Evolutionary conservation across 2,329 filamentous ascomycete species (phyloP).

Genomic region (Rhinocladiella similis): DNA sequence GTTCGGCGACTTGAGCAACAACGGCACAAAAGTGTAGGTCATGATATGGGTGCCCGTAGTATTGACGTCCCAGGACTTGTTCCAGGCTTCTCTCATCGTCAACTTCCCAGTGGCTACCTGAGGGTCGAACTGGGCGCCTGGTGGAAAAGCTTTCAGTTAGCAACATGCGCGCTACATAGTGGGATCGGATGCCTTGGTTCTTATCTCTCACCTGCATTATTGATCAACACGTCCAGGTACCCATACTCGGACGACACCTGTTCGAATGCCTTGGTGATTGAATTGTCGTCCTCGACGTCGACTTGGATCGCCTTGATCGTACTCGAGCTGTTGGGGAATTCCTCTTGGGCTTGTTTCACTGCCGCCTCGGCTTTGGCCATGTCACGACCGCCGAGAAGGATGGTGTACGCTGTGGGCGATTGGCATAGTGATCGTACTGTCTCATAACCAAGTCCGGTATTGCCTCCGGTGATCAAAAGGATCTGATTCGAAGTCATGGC

Average conservation of each 20-base stretch:
- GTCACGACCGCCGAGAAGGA: constrained; percentile 58
- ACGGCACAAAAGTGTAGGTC: constrained; percentile 51
- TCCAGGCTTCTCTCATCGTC: constrained; percentile 44
- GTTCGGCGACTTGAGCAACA: constrained; percentile 48
- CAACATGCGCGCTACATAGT: neutral
- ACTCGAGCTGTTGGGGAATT: constrained; percentile 43
- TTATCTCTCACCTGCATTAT: constrained; percentile 22
- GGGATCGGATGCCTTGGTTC: neutral
- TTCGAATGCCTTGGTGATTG: constrained; percentile 50
- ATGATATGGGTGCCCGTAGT: constrained; percentile 50
- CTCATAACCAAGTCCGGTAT: constrained; percentile 62
- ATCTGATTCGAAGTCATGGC: constrained; percentile 30
- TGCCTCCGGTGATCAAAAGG: constrained; percentile 62
- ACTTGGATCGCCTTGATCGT: constrained; percentile 46
- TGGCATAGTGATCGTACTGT: constrained; percentile 55
- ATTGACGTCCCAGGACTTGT: constrained; percentile 53
- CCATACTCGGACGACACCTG: constrained; percentile 34
- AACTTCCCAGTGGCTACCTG: constrained; percentile 32
- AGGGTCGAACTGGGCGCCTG: constrained; percentile 33
- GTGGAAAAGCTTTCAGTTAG: neutral
- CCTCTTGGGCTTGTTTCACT: constrained; percentile 41
- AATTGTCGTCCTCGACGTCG: constrained; percentile 55
- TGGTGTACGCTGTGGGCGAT: constrained; percentile 52
- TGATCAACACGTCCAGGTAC: constrained; percentile 23
- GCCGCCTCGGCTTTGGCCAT: constrained; percentile 54